Evolutionary conservation across 2,329 filamentous ascomycete species (phyloP).

Genomic region (Microcera coccophila): DNA sequence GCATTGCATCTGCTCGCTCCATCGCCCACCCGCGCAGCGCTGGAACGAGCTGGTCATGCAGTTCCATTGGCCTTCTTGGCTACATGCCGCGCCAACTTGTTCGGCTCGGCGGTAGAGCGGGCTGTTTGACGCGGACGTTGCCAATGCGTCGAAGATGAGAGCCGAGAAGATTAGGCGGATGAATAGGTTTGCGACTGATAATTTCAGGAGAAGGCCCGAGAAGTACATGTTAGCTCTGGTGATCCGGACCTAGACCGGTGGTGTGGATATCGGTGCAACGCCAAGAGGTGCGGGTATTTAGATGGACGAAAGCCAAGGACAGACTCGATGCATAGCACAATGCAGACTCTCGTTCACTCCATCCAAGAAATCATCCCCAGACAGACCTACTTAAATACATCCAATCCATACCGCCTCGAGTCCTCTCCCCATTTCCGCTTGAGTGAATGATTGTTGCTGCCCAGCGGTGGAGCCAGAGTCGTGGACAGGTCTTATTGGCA

Average conservation of each 20-base stretch:
- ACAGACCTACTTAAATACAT: not conserved
- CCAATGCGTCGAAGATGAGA: constrained; percentile 5
- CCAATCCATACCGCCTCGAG: constrained; percentile 14
- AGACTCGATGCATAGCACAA: not conserved
- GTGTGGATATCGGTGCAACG: constrained; percentile 11
- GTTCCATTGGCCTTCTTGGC: constrained; percentile 51
- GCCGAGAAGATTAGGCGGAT: constrained; percentile 10
- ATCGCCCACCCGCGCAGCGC: constrained; percentile 46
- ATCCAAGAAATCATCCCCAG: not conserved
- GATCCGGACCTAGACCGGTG: constrained; percentile 4
- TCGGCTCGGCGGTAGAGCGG: constrained; percentile 23
- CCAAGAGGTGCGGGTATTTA: constrained; percentile 13
- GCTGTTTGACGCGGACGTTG: constrained; percentile 1
- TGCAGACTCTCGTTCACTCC: not conserved
- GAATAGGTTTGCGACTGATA: constrained; percentile 3
- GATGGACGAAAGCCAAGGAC: not conserved
- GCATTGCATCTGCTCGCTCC: constrained; percentile 43
- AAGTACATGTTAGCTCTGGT: constrained; percentile 10
- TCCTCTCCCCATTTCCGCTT: constrained; percentile 5
- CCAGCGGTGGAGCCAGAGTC: constrained; percentile 23
- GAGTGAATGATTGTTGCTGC: constrained; percentile 25
- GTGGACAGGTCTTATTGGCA: constrained; percentile 30
- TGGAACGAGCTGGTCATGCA: constrained; percentile 49
- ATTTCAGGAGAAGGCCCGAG: constrained; percentile 1
- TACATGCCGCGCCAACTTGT: constrained; percentile 38